Percentiles rank a stretch among this genome's conserved stretches.
These are phyloP conservation scores for Suaeda aralocaspica DNA, from an alignment of 148 eudicot genomes.

Conservation along the genomic window DNA sequence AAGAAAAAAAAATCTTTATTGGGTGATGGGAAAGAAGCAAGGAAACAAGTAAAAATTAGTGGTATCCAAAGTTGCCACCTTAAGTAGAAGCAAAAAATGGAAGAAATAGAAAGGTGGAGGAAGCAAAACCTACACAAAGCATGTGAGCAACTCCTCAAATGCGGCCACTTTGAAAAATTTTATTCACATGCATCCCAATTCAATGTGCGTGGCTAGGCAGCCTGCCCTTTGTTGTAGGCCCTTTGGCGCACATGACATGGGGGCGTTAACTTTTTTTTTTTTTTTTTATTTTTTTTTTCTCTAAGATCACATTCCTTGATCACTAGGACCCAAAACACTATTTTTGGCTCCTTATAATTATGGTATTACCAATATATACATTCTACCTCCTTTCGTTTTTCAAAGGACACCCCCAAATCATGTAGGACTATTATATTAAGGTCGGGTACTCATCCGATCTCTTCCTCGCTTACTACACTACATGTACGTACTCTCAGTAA, in stretches of 20 bases:
- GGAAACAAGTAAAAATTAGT: constrained; percentile 14
- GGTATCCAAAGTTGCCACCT: constrained; percentile 27
- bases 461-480: no score
- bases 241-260: constrained; percentile 28
- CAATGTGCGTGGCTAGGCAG: background rate
- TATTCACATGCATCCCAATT: constrained; percentile 25
- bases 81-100: constrained; percentile 23
- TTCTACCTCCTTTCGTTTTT: no score
- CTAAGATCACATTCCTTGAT: no score
- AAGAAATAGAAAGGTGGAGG: constrained; percentile 12
- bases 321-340: no score
- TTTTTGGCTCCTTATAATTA: no score
- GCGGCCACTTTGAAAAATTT: constrained; percentile 24
- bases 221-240: constrained; percentile 33
- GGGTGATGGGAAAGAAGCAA: background rate
- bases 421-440: no score
- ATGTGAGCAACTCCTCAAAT: constrained; percentile 34
- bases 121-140: constrained; percentile 13
- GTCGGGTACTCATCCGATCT: no score
- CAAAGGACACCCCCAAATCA: no score
- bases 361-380: no score
- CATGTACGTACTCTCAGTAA: no score
- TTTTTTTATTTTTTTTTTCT: no score
- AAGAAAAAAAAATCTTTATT: constrained; percentile 1
- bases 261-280: no score